Evolutionary conservation across 1,284 basidiomycete species (phyloP), one percentile per base, ranked within the genome.

Genomic region (Sporisorium iseilematis-ciliati): DNA sequence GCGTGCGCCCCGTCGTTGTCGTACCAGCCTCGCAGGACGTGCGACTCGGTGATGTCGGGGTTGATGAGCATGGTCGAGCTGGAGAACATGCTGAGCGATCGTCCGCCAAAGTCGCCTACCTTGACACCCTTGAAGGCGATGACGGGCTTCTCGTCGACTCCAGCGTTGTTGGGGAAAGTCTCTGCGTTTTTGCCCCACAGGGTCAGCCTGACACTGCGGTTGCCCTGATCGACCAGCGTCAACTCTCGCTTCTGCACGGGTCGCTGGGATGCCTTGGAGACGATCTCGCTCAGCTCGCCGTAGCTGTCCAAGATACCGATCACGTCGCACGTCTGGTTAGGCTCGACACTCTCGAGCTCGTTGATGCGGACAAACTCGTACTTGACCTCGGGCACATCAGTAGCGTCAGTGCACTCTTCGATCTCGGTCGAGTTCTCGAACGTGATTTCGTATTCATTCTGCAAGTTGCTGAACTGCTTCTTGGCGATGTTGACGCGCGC

Each of bases 131-230:
- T 97, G 89, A 97, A 94, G 2, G 95, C 96, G 25, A 85, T 65
- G 46, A 85, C 79, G 3, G 83, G 83, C 69, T 81, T 82, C 25
- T 80, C 73, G 43, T 82, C 82, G 26, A 75, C 72, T 54, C 75
- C 81, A 7, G 75, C 65, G 18, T 78, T 77, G 52, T 74, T 74
- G 35, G 77, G 73, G 69, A 92, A 99, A 50, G 89, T 89, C 84
- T 98, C 95, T 1, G 96, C 97, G 84, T 93, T 92, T 85, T 93
- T 95, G 31, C 96, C 97, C 96, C 97, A 99, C 7, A 99, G 88
- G 3, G 97, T 99, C 75, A 98, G 86, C 31, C 93, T 90, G 40
- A 96, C 91, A 35, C 91, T 91, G 84, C 89, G 94, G 33, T 89
- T 89, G 10, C 93, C 92, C 71, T 90, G 90, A 85, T 99, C 97